These are phyloP conservation scores for Tolypocladium tropicale DNA, from an alignment of 2,329 filamentous ascomycete genomes.

Conservation along the genomic window DNA sequence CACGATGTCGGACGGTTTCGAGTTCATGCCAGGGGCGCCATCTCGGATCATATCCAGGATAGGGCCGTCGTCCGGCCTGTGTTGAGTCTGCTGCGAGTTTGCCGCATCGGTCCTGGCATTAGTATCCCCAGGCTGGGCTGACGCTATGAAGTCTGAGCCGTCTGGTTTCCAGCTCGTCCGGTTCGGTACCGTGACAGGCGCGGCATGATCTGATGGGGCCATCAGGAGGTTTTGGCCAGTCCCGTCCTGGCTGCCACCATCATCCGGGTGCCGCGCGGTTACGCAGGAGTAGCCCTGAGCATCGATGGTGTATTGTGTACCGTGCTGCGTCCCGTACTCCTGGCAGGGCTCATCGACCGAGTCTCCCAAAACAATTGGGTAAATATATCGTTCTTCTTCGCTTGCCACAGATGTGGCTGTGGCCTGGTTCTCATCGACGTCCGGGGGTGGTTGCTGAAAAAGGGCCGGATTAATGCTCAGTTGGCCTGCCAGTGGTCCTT, in stretches of 20 bases:
- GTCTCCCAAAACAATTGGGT: neutral
- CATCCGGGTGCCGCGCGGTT: neutral
- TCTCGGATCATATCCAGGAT: neutral
- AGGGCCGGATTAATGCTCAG: neutral
- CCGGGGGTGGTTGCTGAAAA: neutral
- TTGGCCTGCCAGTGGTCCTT: neutral
- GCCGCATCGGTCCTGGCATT: neutral
- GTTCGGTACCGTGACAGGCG: neutral
- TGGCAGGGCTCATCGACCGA: neutral
- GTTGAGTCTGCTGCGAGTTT: neutral
- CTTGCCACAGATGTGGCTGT: neutral
- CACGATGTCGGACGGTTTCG: constrained; percentile 6
- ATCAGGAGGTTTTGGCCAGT: neutral
- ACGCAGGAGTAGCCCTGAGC: neutral
- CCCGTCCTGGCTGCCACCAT: too few relatives aligned
- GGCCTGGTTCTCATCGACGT: neutral
- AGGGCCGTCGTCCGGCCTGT: neutral
- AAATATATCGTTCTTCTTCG: neutral
- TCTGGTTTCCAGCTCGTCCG: neutral
- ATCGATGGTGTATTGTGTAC: neutral
- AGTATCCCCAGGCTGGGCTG: neutral
- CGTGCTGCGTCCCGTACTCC: neutral
- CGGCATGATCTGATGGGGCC: neutral
- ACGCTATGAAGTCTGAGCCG: neutral
- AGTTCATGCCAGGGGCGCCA: neutral